These are phyloP conservation scores for Penicillium psychrofluorescens DNA, from an alignment of 495 filamentous ascomycete species.

Conservation along the genomic window DNA sequence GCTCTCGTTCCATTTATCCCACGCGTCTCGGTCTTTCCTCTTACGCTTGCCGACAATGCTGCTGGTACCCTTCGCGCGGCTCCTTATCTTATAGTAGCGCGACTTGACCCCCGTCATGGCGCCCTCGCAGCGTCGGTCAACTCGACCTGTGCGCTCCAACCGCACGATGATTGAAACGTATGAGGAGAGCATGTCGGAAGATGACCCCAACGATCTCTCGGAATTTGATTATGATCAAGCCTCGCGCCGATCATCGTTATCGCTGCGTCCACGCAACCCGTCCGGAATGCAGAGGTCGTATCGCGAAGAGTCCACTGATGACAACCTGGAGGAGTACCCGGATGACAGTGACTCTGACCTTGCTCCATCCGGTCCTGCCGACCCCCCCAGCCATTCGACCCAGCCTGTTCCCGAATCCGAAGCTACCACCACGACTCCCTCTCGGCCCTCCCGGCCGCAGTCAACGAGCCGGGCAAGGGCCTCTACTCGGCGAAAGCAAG, in stretches of 20 bases:
- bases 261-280: constrained; percentile 29
- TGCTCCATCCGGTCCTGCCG: constrained; percentile 1
- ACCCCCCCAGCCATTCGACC: constrained; percentile 1
- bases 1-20: too few species aligned
- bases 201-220: constrained; percentile 9
- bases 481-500: constrained; percentile 9
- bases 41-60: neutral
- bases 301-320: constrained; percentile 39
- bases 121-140: constrained; percentile 10
- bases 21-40: too few species aligned
- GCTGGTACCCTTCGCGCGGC: neutral
- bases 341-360: constrained; percentile 8
- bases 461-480: constrained; percentile 2
- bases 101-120: constrained; percentile 16
- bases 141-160: constrained; percentile 31
- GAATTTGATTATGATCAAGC: constrained; percentile 4
- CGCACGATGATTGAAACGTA: constrained; percentile 34
- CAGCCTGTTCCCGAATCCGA: constrained; percentile 5
- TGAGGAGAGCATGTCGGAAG: constrained; percentile 31
- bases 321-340: constrained; percentile 9
- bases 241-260: constrained; percentile 13
- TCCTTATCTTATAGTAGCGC: constrained; percentile 6
- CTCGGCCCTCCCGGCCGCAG: neutral
- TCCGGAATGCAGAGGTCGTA: constrained; percentile 28
- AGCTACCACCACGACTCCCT: neutral